These are phyloP conservation scores for Trichopus zeylanicus DNA, from an alignment of 116 monocot genomes.

Conservation along the genomic window DNA sequence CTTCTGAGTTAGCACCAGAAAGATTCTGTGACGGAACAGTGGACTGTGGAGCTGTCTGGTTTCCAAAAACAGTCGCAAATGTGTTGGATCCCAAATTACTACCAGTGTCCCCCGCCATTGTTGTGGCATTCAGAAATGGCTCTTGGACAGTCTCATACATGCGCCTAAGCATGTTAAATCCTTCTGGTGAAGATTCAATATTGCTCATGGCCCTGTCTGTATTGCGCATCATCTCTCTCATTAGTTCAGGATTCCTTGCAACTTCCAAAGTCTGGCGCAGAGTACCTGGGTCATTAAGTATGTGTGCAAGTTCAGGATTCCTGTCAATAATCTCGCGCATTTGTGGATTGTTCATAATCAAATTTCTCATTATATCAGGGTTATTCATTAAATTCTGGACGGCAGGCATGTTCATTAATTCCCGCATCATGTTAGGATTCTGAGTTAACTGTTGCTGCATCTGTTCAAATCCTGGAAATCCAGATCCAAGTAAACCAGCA, in stretches of 20 bases:
- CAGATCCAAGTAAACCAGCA: constrained; percentile 47
- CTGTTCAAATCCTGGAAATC: constrained; percentile 61
- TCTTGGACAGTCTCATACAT: constrained; percentile 97
- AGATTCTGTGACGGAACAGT: constrained; percentile 30
- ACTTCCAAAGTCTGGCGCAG: constrained; percentile 72
- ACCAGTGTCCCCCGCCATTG: constrained; percentile 62
- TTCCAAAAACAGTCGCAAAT: constrained; percentile 63
- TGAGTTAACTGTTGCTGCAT: constrained; percentile 62
- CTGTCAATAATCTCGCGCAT: constrained; percentile 72
- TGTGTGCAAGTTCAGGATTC: constrained; percentile 78
- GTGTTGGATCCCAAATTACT: constrained; percentile 52
- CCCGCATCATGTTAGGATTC: constrained; percentile 78
- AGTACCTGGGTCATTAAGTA: constrained; percentile 73
- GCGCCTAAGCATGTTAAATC: constrained; percentile 86
- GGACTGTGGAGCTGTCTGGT: constrained; percentile 36
- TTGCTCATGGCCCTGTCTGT: constrained; percentile 95
- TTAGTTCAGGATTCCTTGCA: constrained; percentile 79
- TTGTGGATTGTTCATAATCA: constrained; percentile 87
- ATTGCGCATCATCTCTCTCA: constrained; percentile 93
- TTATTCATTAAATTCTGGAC: constrained; percentile 73
- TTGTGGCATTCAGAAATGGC: constrained; percentile 88
- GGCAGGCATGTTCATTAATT: constrained; percentile 72
- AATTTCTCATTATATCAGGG: constrained; percentile 60
- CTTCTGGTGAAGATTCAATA: constrained; percentile 87
- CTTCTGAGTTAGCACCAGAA: constrained; percentile 31